Percentiles rank a stretch among this genome's conserved stretches.
These are phyloP conservation scores for Colletotrichum theobromicola DNA, from an alignment of 2,329 filamentous ascomycete genomes.

Conservation along the genomic window DNA sequence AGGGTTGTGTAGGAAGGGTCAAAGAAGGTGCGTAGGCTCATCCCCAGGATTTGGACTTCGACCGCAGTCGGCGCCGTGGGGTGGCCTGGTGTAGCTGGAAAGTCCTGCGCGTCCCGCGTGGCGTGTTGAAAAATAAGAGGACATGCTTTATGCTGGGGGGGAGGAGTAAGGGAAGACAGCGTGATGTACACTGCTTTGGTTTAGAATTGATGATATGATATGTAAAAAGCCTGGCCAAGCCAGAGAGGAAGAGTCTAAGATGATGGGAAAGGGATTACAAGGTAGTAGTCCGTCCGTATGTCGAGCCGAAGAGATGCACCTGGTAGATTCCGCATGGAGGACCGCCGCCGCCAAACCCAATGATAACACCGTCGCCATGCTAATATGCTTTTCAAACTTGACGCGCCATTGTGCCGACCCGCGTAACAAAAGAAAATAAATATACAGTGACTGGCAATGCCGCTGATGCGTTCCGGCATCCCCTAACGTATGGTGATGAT, in stretches of 20 bases:
- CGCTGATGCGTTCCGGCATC: neutral
- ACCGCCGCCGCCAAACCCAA: neutral
- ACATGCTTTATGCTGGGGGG: neutral
- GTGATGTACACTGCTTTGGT: neutral
- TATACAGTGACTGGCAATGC: slow-evolving; percentile 8
- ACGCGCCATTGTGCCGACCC: neutral
- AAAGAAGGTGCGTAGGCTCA: slow-evolving; percentile 8
- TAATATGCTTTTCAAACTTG: neutral
- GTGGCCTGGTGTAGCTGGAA: neutral
- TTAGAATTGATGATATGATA: neutral
- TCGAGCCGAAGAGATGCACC: slow-evolving; percentile 9
- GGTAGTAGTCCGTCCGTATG: neutral
- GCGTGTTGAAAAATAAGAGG: neutral
- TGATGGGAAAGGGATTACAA: slow-evolving; percentile 5
- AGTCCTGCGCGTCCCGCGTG: neutral
- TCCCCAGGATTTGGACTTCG: neutral
- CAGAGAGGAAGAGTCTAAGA: neutral
- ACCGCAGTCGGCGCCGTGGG: neutral
- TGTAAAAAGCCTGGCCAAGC: neutral
- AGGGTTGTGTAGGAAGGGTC: neutral
- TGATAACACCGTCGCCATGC: slow-evolving; percentile 20
- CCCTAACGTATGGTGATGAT: slow-evolving; percentile 35
- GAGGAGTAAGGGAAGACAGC: neutral
- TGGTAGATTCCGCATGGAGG: neutral
- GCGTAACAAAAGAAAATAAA: neutral